Evolutionary conservation across 2,329 filamentous ascomycete genomes (phyloP).

Genomic region (Trichoderma cornu-damae): DNA sequence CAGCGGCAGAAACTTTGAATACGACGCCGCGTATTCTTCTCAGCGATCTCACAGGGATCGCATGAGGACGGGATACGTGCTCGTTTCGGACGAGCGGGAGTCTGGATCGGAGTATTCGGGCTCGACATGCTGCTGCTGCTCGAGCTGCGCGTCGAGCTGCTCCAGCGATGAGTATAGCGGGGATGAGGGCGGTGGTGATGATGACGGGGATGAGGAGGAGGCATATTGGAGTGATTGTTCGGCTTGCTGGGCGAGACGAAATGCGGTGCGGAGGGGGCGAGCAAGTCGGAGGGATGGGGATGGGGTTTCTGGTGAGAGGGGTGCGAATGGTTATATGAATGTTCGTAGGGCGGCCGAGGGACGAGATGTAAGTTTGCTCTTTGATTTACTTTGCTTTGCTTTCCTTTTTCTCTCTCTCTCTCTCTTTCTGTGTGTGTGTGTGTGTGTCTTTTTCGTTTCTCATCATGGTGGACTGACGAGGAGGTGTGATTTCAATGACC

Average conservation of each 20-base stretch:
- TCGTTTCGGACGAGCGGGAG: neutral
- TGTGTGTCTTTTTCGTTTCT: neutral
- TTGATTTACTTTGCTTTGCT: neutral
- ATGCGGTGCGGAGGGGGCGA: neutral
- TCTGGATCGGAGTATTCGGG: constrained; percentile 13
- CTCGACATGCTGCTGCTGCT: constrained; percentile 13
- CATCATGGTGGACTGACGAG: neutral
- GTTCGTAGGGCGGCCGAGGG: neutral
- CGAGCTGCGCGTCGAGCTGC: constrained; percentile 3
- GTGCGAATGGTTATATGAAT: neutral
- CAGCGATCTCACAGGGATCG: neutral
- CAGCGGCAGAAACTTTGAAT: neutral
- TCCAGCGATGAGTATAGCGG: neutral
- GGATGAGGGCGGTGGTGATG: neutral
- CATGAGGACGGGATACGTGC: constrained; percentile 2
- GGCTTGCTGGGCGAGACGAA: neutral
- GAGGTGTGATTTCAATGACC: neutral
- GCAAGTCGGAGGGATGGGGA: neutral
- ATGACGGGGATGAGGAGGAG: neutral
- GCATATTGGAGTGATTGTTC: constrained; percentile 3
- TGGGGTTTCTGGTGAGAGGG: neutral
- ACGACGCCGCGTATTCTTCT: neutral
- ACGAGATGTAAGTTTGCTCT: neutral
- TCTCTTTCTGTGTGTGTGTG: neutral
- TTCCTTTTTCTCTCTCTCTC: neutral